These are phyloP conservation scores for Aegilops umbellulata DNA, from an alignment of 176 grass and related monocot genomes.

Conservation along the genomic window DNA sequence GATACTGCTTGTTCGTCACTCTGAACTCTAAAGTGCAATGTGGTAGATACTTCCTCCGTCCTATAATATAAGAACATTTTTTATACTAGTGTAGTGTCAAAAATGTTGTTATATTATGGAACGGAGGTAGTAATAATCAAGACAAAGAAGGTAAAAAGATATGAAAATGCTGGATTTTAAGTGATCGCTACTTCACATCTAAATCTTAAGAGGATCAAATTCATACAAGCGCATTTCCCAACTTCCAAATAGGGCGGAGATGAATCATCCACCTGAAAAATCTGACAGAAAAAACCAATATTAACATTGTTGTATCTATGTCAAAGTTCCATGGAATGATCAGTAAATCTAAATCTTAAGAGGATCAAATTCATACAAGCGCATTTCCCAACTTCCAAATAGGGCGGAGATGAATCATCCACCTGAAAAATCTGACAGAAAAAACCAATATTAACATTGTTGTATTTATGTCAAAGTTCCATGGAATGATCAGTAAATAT, in stretches of 20 bases:
- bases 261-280: neutral
- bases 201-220: too few species aligned
- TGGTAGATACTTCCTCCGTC: neutral
- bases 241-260: neutral
- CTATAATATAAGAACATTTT: too few species aligned
- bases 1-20: neutral
- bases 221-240: too few species aligned
- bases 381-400: neutral
- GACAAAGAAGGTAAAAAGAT: neutral
- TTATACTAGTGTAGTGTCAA: too few species aligned
- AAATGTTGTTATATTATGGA: too few species aligned
- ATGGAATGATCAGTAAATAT: too few species aligned
- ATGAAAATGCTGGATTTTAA: neutral
- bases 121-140: neutral
- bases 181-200: neutral
- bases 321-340: neutral
- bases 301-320: neutral
- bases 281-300: neutral
- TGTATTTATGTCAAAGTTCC: neutral
- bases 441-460: neutral
- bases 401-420: neutral
- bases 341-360: too few species aligned
- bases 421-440: neutral
- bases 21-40: neutral
- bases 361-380: too few species aligned